A percentile compares a stretch with the other conserved stretches of the same genome.
These are phyloP conservation scores for Croton setiger DNA, from an alignment of 441 rosid species.

Conservation along the genomic window DNA sequence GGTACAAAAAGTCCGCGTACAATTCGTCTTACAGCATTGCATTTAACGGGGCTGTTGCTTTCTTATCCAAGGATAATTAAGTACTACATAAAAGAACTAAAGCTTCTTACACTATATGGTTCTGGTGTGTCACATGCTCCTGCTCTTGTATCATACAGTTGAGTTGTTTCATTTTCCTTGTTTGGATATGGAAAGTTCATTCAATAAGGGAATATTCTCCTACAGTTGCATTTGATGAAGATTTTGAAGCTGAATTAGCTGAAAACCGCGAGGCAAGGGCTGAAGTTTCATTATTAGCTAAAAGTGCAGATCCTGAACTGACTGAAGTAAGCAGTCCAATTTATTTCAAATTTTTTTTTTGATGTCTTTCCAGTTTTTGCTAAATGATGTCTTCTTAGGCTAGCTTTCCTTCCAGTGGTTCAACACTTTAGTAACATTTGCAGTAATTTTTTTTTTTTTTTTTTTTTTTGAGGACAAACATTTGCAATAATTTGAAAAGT, in stretches of 20 bases:
- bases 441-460: too few species aligned
- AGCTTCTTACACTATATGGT: conserved; percentile 85
- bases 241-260: conserved; percentile 90
- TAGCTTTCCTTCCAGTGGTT: not conserved
- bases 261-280: conserved; percentile 80
- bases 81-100: conserved; percentile 80
- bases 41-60: conserved; percentile 90
- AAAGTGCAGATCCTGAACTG: conserved; percentile 70
- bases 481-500: not conserved
- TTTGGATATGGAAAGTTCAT: conserved; percentile 16
- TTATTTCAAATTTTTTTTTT: not conserved
- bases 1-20: conserved; percentile 97
- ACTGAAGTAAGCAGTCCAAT: conserved; percentile 63
- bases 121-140: conserved; percentile 56
- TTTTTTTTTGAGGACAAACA: too few species aligned
- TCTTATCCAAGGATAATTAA: conserved; percentile 65
- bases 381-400: not conserved
- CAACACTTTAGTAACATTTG: too few species aligned
- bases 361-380: not conserved
- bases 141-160: conserved; percentile 8
- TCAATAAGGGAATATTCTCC: conserved; percentile 15
- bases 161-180: conserved; percentile 15
- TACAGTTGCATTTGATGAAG: conserved; percentile 97
- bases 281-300: conserved; percentile 74
- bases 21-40: conserved; percentile 89